Conservation (phyloP, 2,329 filamentous ascomycete species). For the Hypoxylon sp. region DNA sequence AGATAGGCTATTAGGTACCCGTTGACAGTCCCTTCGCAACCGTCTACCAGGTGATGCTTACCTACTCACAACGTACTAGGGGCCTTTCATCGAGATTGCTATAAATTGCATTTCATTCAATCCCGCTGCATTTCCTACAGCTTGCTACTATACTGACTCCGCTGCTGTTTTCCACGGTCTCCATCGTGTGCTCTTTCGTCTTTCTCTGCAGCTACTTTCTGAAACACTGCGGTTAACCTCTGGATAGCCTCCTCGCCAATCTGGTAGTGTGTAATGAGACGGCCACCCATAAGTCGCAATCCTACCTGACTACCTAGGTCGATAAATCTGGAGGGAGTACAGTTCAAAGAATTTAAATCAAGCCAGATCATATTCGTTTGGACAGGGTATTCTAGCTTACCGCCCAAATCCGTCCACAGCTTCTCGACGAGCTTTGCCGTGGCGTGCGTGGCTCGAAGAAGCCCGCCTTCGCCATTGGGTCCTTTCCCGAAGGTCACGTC, state of each 20-base stretch:
- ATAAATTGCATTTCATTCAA: neutral
- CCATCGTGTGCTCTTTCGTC: slow-evolving; percentile 52
- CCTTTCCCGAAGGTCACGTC: slow-evolving; percentile 80
- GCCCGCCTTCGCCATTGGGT: slow-evolving; percentile 52
- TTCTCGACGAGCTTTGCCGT: slow-evolving; percentile 72
- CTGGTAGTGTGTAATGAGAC: slow-evolving; percentile 58
- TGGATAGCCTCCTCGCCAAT: slow-evolving; percentile 70
- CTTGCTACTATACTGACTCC: slow-evolving; percentile 42
- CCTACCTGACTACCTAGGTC: slow-evolving; percentile 48
- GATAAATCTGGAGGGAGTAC: slow-evolving; percentile 43
- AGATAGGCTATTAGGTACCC: neutral
- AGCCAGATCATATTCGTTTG: slow-evolving; percentile 85
- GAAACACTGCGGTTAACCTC: slow-evolving; percentile 62
- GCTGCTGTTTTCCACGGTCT: neutral
- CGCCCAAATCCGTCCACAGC: slow-evolving; percentile 72
- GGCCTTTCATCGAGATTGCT: neutral
- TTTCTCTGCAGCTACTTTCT: slow-evolving; percentile 49
- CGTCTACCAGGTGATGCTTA: neutral
- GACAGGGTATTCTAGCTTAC: slow-evolving; percentile 69
- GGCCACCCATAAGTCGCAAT: slow-evolving; percentile 47
- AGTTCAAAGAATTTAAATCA: slow-evolving; percentile 57
- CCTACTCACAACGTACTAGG: neutral
- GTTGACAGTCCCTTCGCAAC: neutral
- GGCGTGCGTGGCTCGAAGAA: slow-evolving; percentile 68
- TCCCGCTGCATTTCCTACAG: neutral